A percentile compares a stretch with the other conserved stretches of the same genome.
These are phyloP conservation scores for Fusarium sp. DNA, from an alignment of 2,329 filamentous ascomycete genomes.

Conservation along the genomic window DNA sequence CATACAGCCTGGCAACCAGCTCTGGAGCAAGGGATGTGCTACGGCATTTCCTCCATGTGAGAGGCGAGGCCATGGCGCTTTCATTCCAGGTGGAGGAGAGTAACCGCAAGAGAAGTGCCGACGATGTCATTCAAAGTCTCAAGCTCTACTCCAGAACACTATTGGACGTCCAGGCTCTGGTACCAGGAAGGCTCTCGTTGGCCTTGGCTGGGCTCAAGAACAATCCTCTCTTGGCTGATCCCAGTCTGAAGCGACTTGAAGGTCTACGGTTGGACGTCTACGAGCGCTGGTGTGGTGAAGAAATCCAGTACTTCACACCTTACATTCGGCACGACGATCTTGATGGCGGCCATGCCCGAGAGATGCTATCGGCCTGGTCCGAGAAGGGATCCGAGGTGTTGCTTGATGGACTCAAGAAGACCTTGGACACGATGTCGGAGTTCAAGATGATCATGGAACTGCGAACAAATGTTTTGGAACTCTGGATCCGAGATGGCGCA, in stretches of 20 bases:
- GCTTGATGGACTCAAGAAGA: constrained; percentile 70
- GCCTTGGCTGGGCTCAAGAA: constrained; percentile 77
- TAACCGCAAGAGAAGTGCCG: constrained; percentile 52
- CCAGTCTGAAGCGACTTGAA: constrained; percentile 72
- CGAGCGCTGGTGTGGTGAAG: constrained; percentile 82
- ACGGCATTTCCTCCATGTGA: constrained; percentile 79
- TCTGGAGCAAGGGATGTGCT: constrained; percentile 84
- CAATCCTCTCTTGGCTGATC: constrained; percentile 78
- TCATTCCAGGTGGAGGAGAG: constrained; percentile 67
- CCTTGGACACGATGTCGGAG: constrained; percentile 70
- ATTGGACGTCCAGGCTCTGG: constrained; percentile 79
- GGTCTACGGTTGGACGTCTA: constrained; percentile 83
- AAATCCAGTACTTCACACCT: constrained; percentile 86
- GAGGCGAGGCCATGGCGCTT: constrained; percentile 75
- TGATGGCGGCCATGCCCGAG: constrained; percentile 68
- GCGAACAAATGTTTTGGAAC: constrained; percentile 76
- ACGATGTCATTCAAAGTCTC: constrained; percentile 73
- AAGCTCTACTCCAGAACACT: constrained; percentile 82
- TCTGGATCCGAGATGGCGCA: constrained; percentile 79
- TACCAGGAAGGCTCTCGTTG: constrained; percentile 78
- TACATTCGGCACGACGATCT: constrained; percentile 87
- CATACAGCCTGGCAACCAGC: constrained; percentile 84
- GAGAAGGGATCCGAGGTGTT: constrained; percentile 69
- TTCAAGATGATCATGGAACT: constrained; percentile 77
- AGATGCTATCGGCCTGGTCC: constrained; percentile 74